A percentile compares a stretch with the other conserved stretches of the same genome.
Conservation (phyloP, 495 filamentous ascomycete species). For the Pseudoneurospora amorphoporcata region DNA sequence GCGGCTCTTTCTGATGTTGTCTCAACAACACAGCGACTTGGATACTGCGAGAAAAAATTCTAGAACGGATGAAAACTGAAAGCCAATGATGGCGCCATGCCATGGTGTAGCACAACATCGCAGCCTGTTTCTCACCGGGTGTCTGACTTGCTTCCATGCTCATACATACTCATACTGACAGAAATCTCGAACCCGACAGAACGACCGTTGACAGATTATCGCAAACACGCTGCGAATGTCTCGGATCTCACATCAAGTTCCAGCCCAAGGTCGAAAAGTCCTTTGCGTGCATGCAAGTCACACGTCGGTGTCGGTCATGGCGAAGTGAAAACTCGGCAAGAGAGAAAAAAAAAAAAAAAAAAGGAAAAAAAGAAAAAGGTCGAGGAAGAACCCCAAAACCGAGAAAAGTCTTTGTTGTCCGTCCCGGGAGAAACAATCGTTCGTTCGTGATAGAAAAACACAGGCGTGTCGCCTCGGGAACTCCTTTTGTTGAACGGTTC, state of each 20-base stretch:
- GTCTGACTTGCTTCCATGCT: background rate
- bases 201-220: background rate
- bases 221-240: background rate
- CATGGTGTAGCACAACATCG: background rate
- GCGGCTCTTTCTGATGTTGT: background rate
- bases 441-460: background rate
- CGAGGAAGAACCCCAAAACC: background rate
- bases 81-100: background rate
- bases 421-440: background rate
- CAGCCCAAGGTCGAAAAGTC: background rate
- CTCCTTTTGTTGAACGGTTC: background rate
- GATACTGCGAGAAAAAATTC: background rate
- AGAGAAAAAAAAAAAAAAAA: background rate
- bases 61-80: background rate
- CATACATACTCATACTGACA: background rate
- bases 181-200: background rate
- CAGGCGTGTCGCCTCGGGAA: background rate
- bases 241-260: background rate
- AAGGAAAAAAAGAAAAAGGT: background rate
- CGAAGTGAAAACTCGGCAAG: background rate
- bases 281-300: background rate
- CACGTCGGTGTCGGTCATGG: background rate
- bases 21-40: background rate
- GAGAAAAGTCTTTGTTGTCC: background rate
- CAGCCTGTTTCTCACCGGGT: background rate